Evolutionary conservation across 345 rosid genomes (phyloP).

Genomic region (Rhodamnia argentea): DNA sequence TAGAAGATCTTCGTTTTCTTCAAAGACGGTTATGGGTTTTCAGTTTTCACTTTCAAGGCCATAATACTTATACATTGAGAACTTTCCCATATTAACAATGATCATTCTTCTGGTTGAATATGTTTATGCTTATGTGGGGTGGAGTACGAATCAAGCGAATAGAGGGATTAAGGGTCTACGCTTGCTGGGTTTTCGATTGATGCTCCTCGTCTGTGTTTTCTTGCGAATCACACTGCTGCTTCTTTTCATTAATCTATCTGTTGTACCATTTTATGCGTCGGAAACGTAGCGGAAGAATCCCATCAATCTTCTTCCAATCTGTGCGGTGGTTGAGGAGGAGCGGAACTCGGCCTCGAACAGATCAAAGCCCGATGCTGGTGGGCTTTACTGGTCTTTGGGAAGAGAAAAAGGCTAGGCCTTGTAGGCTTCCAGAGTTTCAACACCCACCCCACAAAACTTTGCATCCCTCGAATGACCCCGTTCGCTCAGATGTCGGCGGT

Average conservation of each 20-base stretch:
- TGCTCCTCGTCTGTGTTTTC: background rate
- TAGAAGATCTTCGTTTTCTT: no score
- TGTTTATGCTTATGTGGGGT: background rate
- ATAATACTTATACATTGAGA: background rate
- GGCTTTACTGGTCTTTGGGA: background rate
- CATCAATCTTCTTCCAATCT: background rate
- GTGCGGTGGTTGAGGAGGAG: background rate
- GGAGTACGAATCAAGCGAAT: background rate
- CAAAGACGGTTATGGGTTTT: no score
- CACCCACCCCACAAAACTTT: background rate
- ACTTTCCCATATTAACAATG: background rate
- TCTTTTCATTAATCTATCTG: background rate
- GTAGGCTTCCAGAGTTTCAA: background rate
- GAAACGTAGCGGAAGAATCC: background rate
- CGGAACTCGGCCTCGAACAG: background rate
- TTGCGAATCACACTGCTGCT: background rate
- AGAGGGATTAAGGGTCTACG: background rate
- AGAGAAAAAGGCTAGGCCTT: background rate
- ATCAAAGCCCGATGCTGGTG: background rate
- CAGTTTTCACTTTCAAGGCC: no score
- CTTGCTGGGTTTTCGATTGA: background rate
- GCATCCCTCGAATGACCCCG: background rate
- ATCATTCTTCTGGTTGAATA: background rate
- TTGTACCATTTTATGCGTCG: background rate
- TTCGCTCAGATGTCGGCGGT: background rate